Evolutionary conservation across 1,284 basidiomycete species (phyloP), one percentile per base, ranked within the genome.

Genomic region (Cutaneotrichosporon sp.): DNA sequence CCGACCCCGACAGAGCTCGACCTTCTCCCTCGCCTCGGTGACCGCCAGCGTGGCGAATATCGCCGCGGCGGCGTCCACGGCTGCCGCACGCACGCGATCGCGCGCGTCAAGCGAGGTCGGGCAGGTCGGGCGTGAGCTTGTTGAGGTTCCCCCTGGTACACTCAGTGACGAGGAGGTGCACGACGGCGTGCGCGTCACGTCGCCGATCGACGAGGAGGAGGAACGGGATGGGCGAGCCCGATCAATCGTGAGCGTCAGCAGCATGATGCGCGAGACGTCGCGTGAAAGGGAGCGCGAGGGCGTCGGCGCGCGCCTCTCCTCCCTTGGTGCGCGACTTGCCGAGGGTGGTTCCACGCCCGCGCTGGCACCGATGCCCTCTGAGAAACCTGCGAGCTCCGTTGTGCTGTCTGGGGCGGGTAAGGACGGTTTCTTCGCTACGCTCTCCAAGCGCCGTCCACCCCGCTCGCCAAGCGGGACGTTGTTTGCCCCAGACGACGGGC

Each of bases 1-100:
- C 56, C 56, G 13, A 10, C 42, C 36, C 13, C 56, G 26, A 34
- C 30, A 53, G 51, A 89, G 90, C 57, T 88, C 86, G 16, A 86
- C 86, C 2, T 92, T 92, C 75, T 91, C 90, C 16, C 89, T 92
- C 62, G 89, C 90, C 7, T 89, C 86, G 69, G 84, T 93, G 22
- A 87, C 90, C 0, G 88, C 87, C 5, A 86, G 84, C 21, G 82
- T 88, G 3, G 86, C 88, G 0, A 84, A 82, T 26, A 81, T 82
- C 8, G 80, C 80, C 2, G 78, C 78, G 56, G 73, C 79, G 38
- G 73, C 78, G 59, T 61, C 61, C 11, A 69, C 70, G 5, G 70
- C 70, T 0, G 76, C 76, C 51, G 72, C 75, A 46, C 68, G 79
- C 22, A 69, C 67, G 16, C 60, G 75, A 22, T 74, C 73, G 16